A percentile compares a stretch with the other conserved stretches of the same genome.
Evolutionary conservation across 2,329 filamentous ascomycete species (phyloP).

Genomic region (Aureobasidium sp.): DNA sequence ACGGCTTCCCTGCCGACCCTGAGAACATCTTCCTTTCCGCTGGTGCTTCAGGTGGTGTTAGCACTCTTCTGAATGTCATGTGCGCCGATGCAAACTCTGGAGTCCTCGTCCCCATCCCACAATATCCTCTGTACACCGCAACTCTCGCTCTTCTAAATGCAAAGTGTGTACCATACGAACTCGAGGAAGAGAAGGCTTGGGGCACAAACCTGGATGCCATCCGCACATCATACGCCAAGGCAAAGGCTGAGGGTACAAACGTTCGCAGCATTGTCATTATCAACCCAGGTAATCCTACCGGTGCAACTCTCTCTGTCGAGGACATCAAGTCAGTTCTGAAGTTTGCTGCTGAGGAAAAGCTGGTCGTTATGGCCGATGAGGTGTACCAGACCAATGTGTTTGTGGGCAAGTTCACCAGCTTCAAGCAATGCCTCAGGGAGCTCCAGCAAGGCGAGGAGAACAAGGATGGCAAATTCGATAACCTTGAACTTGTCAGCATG

Average conservation of each 20-base stretch:
- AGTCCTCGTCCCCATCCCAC: constrained; percentile 88
- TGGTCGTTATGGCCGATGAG: constrained; percentile 91
- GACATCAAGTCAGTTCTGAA: constrained; percentile 82
- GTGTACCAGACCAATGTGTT: constrained; percentile 99
- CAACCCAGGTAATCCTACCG: constrained; percentile 97
- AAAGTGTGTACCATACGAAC: constrained; percentile 82
- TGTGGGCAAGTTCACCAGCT: constrained; percentile 85
- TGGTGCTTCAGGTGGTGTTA: constrained; percentile 90
- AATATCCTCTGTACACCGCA: constrained; percentile 96
- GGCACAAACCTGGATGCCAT: constrained; percentile 80
- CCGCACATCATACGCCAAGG: constrained; percentile 63
- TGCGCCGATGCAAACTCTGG: constrained; percentile 70
- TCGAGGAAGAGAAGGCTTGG: constrained; percentile 82
- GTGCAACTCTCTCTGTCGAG: constrained; percentile 69
- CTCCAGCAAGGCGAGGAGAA: constrained; percentile 61
- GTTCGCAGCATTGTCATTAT: constrained; percentile 93
- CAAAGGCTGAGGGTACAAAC: constrained; percentile 69
- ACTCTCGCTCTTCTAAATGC: constrained; percentile 81
- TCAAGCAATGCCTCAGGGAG: constrained; percentile 80
- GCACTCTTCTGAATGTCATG: constrained; percentile 85
- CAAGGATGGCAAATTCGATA: constrained; percentile 67
- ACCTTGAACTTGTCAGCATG: constrained; percentile 81
- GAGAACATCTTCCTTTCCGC: constrained; percentile 82
- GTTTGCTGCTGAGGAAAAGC: constrained; percentile 73
- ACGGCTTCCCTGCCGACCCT: constrained; percentile 77